Conservation (phyloP, 345 rosid genomes). For the Noccaea caerulescens region DNA sequence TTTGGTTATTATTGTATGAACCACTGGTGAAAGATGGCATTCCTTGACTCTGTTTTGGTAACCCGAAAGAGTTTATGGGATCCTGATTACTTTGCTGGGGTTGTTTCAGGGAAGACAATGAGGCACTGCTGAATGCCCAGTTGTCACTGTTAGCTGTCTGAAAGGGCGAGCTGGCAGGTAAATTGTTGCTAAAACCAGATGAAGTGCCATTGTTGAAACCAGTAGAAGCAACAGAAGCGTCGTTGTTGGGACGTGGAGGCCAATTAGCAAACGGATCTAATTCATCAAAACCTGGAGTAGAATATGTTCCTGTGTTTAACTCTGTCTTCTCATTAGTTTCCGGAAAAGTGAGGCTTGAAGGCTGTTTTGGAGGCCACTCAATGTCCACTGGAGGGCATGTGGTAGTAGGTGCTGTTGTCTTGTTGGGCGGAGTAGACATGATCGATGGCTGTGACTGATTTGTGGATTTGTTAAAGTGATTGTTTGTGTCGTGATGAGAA, state of each 20-base stretch:
- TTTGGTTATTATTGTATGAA: constrained; percentile 51
- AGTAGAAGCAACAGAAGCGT: constrained; percentile 45
- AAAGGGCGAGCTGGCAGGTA: constrained; percentile 35
- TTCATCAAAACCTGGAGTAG: constrained; percentile 59
- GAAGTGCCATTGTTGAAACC: constrained; percentile 54
- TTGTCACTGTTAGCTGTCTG: constrained; percentile 42
- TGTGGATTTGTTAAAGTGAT: constrained; percentile 48
- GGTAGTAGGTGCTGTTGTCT: constrained; percentile 47
- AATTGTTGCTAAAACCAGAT: constrained; percentile 43
- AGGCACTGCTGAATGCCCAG: constrained; percentile 60
- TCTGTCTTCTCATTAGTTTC: constrained; percentile 47
- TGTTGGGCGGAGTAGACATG: constrained; percentile 47
- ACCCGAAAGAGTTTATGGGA: constrained; percentile 53
- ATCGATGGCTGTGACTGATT: constrained; percentile 49
- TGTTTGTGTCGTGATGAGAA: constrained; percentile 36
- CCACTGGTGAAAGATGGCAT: constrained; percentile 42
- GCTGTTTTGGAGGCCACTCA: constrained; percentile 88
- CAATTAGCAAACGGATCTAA: constrained; percentile 90
- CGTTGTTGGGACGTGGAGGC: constrained; percentile 68
- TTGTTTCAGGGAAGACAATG: constrained; percentile 50
- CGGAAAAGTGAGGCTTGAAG: constrained; percentile 47
- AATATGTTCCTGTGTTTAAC: constrained; percentile 49
- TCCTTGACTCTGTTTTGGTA: constrained; percentile 64
- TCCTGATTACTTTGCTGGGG: constrained; percentile 46
- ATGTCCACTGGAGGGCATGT: constrained; percentile 76